A percentile compares a stretch with the other conserved stretches of the same genome.
phyloP scores from a whole-genome alignment of 1,284 basidiomycete species.

The Pseudozyma hubeiensis region DNA sequence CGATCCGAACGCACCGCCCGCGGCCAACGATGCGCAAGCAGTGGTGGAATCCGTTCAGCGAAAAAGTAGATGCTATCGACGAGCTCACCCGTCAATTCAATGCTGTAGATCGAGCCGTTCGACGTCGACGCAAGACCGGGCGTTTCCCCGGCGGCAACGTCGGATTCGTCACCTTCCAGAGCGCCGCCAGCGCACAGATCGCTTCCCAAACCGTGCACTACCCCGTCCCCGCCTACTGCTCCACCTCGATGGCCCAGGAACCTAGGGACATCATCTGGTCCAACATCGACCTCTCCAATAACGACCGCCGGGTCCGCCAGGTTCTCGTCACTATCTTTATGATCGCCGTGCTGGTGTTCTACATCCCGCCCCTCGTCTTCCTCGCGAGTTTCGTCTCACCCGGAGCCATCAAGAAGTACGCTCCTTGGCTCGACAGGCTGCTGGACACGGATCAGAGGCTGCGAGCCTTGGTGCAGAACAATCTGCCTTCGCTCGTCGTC shows the following conservation, averaged over 20 bases:
- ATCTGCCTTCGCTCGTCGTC: slow-evolving; percentile 88
- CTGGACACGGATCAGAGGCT: slow-evolving; percentile 84
- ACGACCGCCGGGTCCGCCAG: slow-evolving; percentile 59
- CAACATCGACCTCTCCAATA: slow-evolving; percentile 78
- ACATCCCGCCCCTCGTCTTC: slow-evolving; percentile 70
- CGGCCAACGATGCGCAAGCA: slow-evolving; percentile 48
- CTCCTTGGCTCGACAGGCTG: slow-evolving; percentile 81
- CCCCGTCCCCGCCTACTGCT: slow-evolving; percentile 58
- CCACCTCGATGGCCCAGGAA: slow-evolving; percentile 78
- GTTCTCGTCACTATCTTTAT: slow-evolving; percentile 72
- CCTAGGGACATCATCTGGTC: slow-evolving; percentile 96
- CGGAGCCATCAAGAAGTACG: slow-evolving; percentile 86
- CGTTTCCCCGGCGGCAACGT: slow-evolving; percentile 74
- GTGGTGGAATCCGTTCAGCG: slow-evolving; percentile 57
- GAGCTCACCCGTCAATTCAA: slow-evolving; percentile 56
- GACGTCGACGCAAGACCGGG: slow-evolving; percentile 27
- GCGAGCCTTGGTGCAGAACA: slow-evolving; percentile 89
- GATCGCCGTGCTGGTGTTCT: slow-evolving; percentile 74
- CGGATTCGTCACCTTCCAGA: slow-evolving; percentile 97
- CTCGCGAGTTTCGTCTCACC: slow-evolving; percentile 88
- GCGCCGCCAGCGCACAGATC: slow-evolving; percentile 91
- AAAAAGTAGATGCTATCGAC: slow-evolving; percentile 60
- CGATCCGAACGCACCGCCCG: slow-evolving; percentile 33
- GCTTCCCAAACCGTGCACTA: slow-evolving; percentile 85
- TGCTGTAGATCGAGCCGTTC: slow-evolving; percentile 55